Evolutionary conservation across 2,329 filamentous ascomycete genomes (phyloP), one percentile per base, ranked within the genome.

Genomic region (Sordariomycetes sp.): DNA sequence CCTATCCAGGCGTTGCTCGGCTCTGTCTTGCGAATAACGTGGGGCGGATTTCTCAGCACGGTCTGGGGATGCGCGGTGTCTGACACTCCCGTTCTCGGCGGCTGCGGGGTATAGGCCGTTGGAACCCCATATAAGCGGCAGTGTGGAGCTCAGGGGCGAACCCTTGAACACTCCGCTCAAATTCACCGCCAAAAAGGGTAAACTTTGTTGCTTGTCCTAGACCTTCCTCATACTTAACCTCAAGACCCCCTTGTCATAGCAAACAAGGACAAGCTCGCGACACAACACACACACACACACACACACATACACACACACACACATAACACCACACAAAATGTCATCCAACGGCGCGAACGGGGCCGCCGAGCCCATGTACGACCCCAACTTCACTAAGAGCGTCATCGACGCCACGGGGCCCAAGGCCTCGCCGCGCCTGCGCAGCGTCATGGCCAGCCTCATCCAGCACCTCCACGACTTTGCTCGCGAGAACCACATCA

Each of bases 381-480:
- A 69, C 45, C 66, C 68, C 24, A 69, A 75, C 70, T 91, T 92
- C 76, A 94, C 89, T 50, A 71, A 82, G 62, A 74, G 78, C 62
- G 87, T 92, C 67, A 80, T 92, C 67, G 79, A 85, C 60, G 79
- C 85, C 60, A 90, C 89, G 69, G 86, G 88, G 4, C 84, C 86
- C 62, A 81, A 86, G 61, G 85, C 86, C 10, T 74, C 79, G 61
- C 82, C 86, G 35, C 80, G 89, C 50, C 78, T 86, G 65, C 80
- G 84, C 59, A 75, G 84, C 63, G 78, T 92, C 67, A 78, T 92
- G 73, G 69, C 78, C 54, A 78, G 80, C 34, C 72, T 91, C 60
- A 84, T 91, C 66, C 76, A 75, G 58, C 88, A 92, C 72, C 75
- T 92, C 58, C 89, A 94, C 71, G 87, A 90, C 70, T 92, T 92